phyloP scores from a whole-genome alignment of 2,329 filamentous ascomycete species.

The Phaeoacremonium minimum region DNA sequence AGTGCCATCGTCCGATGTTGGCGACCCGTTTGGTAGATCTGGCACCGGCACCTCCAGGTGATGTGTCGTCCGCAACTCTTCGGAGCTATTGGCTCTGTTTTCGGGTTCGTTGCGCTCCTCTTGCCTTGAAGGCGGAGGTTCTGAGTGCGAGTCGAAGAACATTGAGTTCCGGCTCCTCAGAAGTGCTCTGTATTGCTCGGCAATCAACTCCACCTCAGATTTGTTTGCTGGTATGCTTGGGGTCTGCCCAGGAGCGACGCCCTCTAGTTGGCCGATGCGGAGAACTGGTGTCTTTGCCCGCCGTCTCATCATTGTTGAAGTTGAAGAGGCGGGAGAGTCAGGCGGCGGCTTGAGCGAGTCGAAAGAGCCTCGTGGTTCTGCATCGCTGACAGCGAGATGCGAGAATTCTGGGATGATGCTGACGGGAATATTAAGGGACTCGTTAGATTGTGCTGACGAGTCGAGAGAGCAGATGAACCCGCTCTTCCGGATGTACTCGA shows the following conservation, averaged over 20 bases:
- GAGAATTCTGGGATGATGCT: conserved; percentile 25
- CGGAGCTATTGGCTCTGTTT: not conserved
- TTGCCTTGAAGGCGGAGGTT: conserved; percentile 14
- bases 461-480: conserved; percentile 15
- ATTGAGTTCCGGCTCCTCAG: conserved; percentile 34
- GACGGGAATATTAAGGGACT: conserved; percentile 4
- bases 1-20: conserved; percentile 38
- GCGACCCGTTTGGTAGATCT: conserved; percentile 19
- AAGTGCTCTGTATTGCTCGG: conserved; percentile 45
- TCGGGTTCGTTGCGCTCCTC: not conserved
- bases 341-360: conserved; percentile 11
- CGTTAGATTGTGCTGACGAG: conserved; percentile 11
- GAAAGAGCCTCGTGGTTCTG: conserved; percentile 12
- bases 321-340: conserved; percentile 15
- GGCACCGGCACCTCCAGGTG: not conserved
- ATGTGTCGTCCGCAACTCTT: not conserved
- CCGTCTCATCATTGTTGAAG: conserved; percentile 29
- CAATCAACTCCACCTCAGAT: conserved; percentile 42
- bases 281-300: conserved; percentile 49
- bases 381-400: conserved; percentile 26
- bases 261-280: conserved; percentile 44
- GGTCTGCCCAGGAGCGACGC: conserved; percentile 14
- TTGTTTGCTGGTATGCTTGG: conserved; percentile 18
- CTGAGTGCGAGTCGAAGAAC: conserved; percentile 19
- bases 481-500: conserved; percentile 21